Conservation (phyloP, 306 rosid species). For the Vicia sativa region DNA sequence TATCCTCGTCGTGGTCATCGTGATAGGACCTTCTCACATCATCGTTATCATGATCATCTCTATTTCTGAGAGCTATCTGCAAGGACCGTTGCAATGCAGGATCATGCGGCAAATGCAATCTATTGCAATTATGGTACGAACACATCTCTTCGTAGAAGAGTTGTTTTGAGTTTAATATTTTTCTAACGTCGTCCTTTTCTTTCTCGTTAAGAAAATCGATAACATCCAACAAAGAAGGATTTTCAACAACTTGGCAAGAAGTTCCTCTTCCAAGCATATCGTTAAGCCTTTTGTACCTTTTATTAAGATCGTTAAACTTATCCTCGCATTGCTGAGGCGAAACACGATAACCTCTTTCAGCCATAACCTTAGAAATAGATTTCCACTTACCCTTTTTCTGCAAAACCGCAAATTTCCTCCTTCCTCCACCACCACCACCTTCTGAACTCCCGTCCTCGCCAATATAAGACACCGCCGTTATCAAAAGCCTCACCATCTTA, state of each 20-base stretch:
- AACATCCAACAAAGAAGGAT: constrained; percentile 73
- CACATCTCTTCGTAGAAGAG: constrained; percentile 94
- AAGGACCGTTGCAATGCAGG: constrained; percentile 80
- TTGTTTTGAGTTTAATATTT: constrained; percentile 84
- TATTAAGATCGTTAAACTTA: constrained; percentile 90
- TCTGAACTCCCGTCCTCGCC: constrained; percentile 68
- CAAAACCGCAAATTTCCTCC: constrained; percentile 64
- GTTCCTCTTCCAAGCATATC: constrained; percentile 95
- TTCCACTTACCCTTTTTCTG: constrained; percentile 97
- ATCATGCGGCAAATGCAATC: constrained; percentile 90
- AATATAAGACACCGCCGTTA: constrained; percentile 83
- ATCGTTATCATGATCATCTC: constrained; percentile 70
- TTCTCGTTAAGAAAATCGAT: constrained; percentile 70
- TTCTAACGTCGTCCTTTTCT: constrained; percentile 83
- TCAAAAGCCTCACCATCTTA: constrained; percentile 90
- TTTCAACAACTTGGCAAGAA: constrained; percentile 88
- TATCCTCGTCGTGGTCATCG: constrained; percentile 78
- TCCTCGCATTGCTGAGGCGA: constrained; percentile 99
- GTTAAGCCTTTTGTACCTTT: constrained; percentile 83
- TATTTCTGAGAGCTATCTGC: constrained; percentile 70
- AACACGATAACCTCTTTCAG: constrained; percentile 81
- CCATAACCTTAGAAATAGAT: constrained; percentile 88
- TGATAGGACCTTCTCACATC: constrained; percentile 63
- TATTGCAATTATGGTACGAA: constrained; percentile 83
- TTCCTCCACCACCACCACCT: constrained; percentile 56